A percentile compares a stretch with the other conserved stretches of the same genome.
phyloP scores from a whole-genome alignment of 2,329 filamentous ascomycete genomes.

The Emmonsiellopsis sp. region DNA sequence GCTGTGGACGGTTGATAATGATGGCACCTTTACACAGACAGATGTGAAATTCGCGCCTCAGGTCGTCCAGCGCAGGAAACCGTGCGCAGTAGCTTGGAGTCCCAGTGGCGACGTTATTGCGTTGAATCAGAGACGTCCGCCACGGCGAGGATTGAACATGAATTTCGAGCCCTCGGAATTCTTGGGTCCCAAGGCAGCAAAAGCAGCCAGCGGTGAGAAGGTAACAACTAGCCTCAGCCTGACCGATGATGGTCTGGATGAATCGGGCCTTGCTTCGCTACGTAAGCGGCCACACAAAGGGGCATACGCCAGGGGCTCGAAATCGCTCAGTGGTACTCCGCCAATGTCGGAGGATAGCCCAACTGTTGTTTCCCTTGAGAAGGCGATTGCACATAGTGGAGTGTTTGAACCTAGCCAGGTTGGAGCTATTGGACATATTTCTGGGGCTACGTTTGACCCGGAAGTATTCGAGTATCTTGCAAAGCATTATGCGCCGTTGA shows the following conservation, averaged over 20 bases:
- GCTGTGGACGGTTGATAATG: slow-evolving; percentile 54
- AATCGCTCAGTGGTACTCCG: slow-evolving; percentile 46
- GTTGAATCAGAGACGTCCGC: slow-evolving; percentile 43
- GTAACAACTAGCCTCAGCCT: slow-evolving; percentile 38
- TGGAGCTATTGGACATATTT: slow-evolving; percentile 40
- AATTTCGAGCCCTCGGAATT: slow-evolving; percentile 30
- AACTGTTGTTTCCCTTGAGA: slow-evolving; percentile 42
- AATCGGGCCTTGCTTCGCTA: slow-evolving; percentile 42
- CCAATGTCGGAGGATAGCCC: slow-evolving; percentile 38
- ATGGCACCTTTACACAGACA: slow-evolving; percentile 53
- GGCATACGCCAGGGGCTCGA: slow-evolving; percentile 38
- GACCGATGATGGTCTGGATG: slow-evolving; percentile 49
- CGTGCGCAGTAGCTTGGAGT: slow-evolving; percentile 49
- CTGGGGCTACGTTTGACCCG: slow-evolving; percentile 35
- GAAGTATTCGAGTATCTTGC: slow-evolving; percentile 34
- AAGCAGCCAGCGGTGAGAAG: slow-evolving; percentile 38
- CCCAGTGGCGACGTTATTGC: slow-evolving; percentile 48
- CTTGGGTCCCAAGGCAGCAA: slow-evolving; percentile 31
- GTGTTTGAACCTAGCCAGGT: slow-evolving; percentile 35
- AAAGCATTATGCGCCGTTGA: slow-evolving; percentile 31
- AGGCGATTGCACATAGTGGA: slow-evolving; percentile 36
- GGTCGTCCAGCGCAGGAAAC: slow-evolving; percentile 47
- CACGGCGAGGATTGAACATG: slow-evolving; percentile 29
- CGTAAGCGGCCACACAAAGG: slow-evolving; percentile 38
- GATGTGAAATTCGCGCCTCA: slow-evolving; percentile 52